Base-by-base conservation (phyloP, 805 yeast species). In the Blastobotrys chiropterorum region DNA sequence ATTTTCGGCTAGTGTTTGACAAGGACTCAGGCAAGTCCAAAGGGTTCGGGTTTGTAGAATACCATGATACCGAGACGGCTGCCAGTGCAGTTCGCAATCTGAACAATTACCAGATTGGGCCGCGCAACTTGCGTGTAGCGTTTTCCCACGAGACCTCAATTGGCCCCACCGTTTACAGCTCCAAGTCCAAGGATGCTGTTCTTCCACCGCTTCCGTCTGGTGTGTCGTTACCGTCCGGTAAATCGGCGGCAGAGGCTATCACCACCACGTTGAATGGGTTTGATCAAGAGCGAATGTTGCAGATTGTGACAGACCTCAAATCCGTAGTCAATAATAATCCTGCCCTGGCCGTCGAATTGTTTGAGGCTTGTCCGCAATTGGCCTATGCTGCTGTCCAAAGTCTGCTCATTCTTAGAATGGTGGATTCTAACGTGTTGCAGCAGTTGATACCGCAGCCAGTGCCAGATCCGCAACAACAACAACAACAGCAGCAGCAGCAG, bases 21-120 rank as follows among this genome's bases (percentile, higher is more conserved):
- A 83, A 86, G 44, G 83, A 82, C 50, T 90, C 96, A 0, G 97
- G 97, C 1, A 83, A 82, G 62, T 87, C 96, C 6, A 89, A 85
- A 67, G 97, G 97, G 2, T 87, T 82, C 63, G 96, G 96, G 3
- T 87, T 86, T 61, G 84, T 92, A 15, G 90, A 86, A 60, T 92
- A 86, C 65, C 78, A 76, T 47, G 95, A 92, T 65, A 72, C 79
- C 11, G 96, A 87, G 60, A 86, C 96, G 0, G 96, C 97, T 3
- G 81, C 87, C 1, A 82, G 92, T 16, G 97, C 98, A 0, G 95
- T 90, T 22, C 73, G 97, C 56, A 92, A 92, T 69, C 71, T 92
- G 56, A 86, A 87, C 67, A 85, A 87, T 57, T 85, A 83, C 68
- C 76, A 78, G 42, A 79, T 88, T 51, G 96, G 95, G 1, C 78